Conservation (phyloP, 179 eudicot species). For the Corrigiola litoralis region DNA sequence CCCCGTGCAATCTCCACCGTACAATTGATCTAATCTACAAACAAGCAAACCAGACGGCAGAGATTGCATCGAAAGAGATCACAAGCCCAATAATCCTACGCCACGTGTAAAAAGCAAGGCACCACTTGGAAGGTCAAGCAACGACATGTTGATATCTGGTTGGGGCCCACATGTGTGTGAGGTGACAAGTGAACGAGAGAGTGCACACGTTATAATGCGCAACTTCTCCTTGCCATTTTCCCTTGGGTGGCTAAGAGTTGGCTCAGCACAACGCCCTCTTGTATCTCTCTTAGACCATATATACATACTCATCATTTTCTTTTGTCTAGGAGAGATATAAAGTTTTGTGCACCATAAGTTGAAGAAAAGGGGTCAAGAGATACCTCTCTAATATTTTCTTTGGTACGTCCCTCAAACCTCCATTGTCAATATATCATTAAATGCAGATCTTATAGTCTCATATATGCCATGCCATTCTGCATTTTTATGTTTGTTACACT, state of each 20-base stretch:
- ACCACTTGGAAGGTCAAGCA: not conserved
- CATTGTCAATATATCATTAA: not conserved
- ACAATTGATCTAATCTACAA: not conserved
- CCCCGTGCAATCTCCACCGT: not conserved
- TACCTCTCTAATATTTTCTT: not conserved
- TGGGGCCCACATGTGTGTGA: not conserved
- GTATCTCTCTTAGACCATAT: no score
- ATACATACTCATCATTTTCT: no score
- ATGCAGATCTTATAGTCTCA: not conserved
- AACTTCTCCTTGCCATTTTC: not conserved
- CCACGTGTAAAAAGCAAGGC: not conserved
- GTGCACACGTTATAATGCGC: not conserved
- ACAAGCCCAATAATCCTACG: not conserved
- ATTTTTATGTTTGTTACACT: not conserved
- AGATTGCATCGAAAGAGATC: not conserved
- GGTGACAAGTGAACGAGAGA: not conserved
- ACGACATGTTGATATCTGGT: not conserved
- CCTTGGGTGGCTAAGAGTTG: not conserved
- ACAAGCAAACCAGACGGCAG: not conserved
- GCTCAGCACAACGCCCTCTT: slow-evolving; percentile 24
- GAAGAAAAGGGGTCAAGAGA: no score
- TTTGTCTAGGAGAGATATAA: slow-evolving; percentile 11
- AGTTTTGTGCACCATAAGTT: no score
- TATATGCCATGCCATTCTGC: not conserved
- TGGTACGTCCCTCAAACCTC: not conserved